phyloP scores from a whole-genome alignment of 805 yeast species.

The Candida parachauliodes region DNA sequence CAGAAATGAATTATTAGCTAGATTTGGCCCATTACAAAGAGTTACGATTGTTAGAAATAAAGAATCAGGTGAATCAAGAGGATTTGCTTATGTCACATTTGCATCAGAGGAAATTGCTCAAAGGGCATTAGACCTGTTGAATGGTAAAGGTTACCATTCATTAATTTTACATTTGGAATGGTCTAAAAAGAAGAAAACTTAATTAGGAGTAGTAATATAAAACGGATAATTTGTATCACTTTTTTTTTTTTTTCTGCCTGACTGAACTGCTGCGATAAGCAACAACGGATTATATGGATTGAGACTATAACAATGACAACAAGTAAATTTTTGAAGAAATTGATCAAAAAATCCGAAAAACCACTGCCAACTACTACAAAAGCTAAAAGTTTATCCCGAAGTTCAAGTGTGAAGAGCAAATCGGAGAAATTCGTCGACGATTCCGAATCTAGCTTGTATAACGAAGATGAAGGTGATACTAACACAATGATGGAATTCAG shows the following conservation, averaged over 20 bases:
- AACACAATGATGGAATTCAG: slow-evolving; percentile 6
- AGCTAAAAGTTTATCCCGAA: neutral
- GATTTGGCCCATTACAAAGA: slow-evolving; percentile 67
- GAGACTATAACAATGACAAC: neutral
- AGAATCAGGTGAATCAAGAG: slow-evolving; percentile 92
- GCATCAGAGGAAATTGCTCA: slow-evolving; percentile 67
- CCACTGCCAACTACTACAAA: neutral
- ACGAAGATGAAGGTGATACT: slow-evolving; percentile 19
- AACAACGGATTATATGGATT: neutral
- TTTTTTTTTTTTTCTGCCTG: neutral
- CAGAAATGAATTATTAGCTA: slow-evolving; percentile 64
- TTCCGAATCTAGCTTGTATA: slow-evolving; percentile 21
- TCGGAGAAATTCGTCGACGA: slow-evolving; percentile 15
- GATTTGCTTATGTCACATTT: slow-evolving; percentile 91
- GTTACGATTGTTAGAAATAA: slow-evolving; percentile 83
- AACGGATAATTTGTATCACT: neutral
- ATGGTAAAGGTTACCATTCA: slow-evolving; percentile 91
- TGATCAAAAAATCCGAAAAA: slow-evolving; percentile 1
- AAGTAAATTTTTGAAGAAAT: slow-evolving; percentile 1
- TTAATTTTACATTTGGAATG: slow-evolving; percentile 60
- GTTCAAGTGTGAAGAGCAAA: slow-evolving; percentile 4
- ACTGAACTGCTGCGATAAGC: neutral
- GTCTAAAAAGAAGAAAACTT: slow-evolving; percentile 42
- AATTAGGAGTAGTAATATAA: neutral
- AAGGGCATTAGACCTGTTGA: slow-evolving; percentile 66